phyloP scores from a whole-genome alignment of 345 rosid genomes.

The Hibiscus tridactylites region DNA sequence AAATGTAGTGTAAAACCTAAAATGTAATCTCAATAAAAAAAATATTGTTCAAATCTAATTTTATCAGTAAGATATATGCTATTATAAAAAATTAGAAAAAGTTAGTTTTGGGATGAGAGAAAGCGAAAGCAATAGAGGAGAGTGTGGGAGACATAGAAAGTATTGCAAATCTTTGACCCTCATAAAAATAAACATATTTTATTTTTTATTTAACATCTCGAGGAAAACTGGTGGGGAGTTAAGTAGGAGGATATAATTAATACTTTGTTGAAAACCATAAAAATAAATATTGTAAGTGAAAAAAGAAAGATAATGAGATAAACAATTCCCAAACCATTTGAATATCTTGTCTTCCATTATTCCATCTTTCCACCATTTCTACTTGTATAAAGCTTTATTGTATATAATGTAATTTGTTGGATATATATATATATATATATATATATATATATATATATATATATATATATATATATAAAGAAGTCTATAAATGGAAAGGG shows the following conservation, averaged over 20 bases:
- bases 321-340: neutral
- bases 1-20: too few relatives aligned
- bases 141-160: conserved; percentile 45
- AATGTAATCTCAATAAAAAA: too few relatives aligned
- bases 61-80: too few relatives aligned
- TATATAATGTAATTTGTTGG: too few relatives aligned
- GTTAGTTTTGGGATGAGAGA: conserved; percentile 1
- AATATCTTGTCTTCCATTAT: neutral
- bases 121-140: conserved; percentile 17
- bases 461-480: neutral
- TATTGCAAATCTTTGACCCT: conserved; percentile 66
- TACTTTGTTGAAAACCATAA: neutral
- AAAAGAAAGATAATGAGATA: neutral
- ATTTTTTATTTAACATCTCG: conserved; percentile 38
- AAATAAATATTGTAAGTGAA: neutral
- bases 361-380: neutral
- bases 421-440: too few relatives aligned
- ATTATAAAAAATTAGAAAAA: too few relatives aligned
- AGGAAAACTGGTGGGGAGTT: conserved; percentile 11
- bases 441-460: too few relatives aligned
- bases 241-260: neutral
- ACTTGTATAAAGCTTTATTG: too few relatives aligned
- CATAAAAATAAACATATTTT: neutral
- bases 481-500: neutral
- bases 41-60: too few relatives aligned